Conservation (phyloP, 2,329 filamentous ascomycete species). For the Talaromyces piceae region DNA sequence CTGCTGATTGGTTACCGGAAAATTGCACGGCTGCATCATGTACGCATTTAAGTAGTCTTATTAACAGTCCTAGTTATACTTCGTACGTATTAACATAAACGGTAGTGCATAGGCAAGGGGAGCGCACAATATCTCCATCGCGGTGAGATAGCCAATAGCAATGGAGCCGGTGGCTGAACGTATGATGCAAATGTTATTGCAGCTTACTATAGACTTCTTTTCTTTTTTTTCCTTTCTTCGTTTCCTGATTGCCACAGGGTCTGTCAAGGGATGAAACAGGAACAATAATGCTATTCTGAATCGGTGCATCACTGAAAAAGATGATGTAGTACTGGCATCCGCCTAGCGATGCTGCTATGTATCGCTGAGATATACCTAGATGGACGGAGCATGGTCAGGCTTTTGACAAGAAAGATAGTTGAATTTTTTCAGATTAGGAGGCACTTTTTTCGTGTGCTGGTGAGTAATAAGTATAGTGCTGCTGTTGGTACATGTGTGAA, state of each 20-base stretch:
- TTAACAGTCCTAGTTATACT: too few species aligned
- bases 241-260: too few species aligned
- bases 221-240: too few species aligned
- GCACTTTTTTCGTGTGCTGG: slow-evolving; percentile 5
- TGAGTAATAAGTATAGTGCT: slow-evolving; percentile 5
- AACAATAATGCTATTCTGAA: too few species aligned
- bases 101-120: too few species aligned
- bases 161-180: too few species aligned
- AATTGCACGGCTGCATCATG: background rate
- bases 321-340: background rate
- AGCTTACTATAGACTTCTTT: background rate
- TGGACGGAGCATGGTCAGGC: background rate
- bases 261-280: background rate
- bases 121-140: background rate
- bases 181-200: too few species aligned
- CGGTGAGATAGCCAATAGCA: too few species aligned
- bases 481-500: slow-evolving; percentile 8
- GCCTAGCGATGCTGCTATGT: too few species aligned
- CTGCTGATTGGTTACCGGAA: background rate
- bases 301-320: background rate
- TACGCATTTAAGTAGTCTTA: too few species aligned
- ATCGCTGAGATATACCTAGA: too few species aligned
- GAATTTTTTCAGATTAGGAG: slow-evolving; percentile 5
- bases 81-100: too few species aligned
- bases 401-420: background rate